Base-by-base conservation (phyloP, 345 rosid genomes). In the Sisymbrium irio region DNA sequence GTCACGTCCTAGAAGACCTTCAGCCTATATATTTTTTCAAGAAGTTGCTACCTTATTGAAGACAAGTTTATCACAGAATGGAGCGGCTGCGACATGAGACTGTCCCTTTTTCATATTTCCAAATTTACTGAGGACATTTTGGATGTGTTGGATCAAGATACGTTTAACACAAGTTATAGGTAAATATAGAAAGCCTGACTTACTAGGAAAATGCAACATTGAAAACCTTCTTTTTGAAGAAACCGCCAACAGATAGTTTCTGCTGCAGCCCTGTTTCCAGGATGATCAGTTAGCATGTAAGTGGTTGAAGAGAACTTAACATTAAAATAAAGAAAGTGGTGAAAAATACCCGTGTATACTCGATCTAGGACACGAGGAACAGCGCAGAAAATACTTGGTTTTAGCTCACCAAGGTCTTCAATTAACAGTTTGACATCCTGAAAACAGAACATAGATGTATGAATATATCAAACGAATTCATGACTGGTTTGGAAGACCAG, bases 331-430 rank as follows among this genome's bases (percentile, higher is more conserved):
- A 32, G 35, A 3, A 11, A 12, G 19, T 2, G n/a, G 30, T 25
- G 7, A 2, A 55, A 28, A 44, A 0, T 65, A 89, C 99, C 97
- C 22, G 91, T 71, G 82, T 90, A 79, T 60, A 95, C 75, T 78
- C 96, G 84, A 13, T 95, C 98, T 58, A 95, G 66, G 22, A 95
- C 99, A 63, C 98, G 98, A 46, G 99, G 99, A 74, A 95, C 98
- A 5, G 98, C 99, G 67, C 98, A 92, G 80, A 95, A 90, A 51
- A 90, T 73, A 78, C 83, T 84, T 65, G 99, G 96, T 80, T 90
- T 92, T 73, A 95, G 90, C 89, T 88, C 99, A 66, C 88, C 91
- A 59, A 95, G 77, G 71, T 95, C 99, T 77, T 95, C 99, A 45
- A 86, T 76, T 86, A 95, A 85, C 69, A 92, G 77, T 75, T 88